Percentiles rank a stretch among this genome's conserved stretches.
These are phyloP conservation scores for Colletotrichum sp. DNA, from an alignment of 2,329 filamentous ascomycete genomes.

Conservation along the genomic window DNA sequence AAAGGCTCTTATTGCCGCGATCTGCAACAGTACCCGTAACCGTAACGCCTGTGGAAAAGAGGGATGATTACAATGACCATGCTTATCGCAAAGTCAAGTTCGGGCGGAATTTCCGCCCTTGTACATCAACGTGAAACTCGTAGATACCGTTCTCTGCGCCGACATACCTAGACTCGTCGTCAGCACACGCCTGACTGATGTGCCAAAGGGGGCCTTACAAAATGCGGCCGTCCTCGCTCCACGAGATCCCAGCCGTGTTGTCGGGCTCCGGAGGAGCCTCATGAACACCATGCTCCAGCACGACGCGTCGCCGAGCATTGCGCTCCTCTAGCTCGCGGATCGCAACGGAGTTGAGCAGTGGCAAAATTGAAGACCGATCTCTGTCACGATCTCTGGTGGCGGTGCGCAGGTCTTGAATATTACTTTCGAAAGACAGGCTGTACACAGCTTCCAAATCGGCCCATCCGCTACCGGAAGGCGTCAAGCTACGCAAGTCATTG, in stretches of 20 bases:
- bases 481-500: not conserved
- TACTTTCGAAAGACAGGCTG: conserved; percentile 35
- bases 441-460: conserved; percentile 49
- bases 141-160: conserved; percentile 77
- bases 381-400: conserved; percentile 33
- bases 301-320: conserved; percentile 28
- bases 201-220: conserved; percentile 50
- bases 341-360: conserved; percentile 41
- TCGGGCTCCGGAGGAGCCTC: conserved; percentile 53
- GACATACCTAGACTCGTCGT: conserved; percentile 55
- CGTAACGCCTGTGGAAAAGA: not conserved
- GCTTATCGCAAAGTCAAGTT: conserved; percentile 57
- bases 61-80: not conserved
- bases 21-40: not conserved
- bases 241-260: conserved; percentile 66
- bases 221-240: conserved; percentile 65
- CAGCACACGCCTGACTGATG: not conserved
- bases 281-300: conserved; percentile 44
- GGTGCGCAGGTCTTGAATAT: conserved; percentile 30
- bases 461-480: conserved; percentile 34
- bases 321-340: conserved; percentile 33
- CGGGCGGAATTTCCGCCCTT: conserved; percentile 64
- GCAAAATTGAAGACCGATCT: conserved; percentile 41
- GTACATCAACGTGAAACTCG: conserved; percentile 71
- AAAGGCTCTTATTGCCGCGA: not conserved